A percentile compares a stretch with the other conserved stretches of the same genome.
Evolutionary conservation across 495 filamentous ascomycete species (phyloP).

Genomic region (Pseudevernia furfuracea): DNA sequence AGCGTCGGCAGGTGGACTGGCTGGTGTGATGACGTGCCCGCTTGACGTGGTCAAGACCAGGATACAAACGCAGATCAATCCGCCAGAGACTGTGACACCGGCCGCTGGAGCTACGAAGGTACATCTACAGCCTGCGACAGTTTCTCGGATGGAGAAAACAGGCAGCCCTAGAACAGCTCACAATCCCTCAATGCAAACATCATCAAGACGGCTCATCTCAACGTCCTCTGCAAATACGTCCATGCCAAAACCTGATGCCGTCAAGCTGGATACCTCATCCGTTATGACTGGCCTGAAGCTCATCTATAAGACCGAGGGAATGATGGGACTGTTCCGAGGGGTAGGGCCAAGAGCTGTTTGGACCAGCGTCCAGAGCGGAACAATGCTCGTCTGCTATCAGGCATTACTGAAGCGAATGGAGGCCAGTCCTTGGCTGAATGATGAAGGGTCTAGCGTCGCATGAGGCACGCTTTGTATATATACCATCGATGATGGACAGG

Average conservation of each 20-base stretch:
- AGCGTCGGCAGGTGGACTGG: slow-evolving; percentile 85
- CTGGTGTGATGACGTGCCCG: slow-evolving; percentile 88
- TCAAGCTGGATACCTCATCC: slow-evolving; percentile 77
- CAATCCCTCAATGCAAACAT: not conserved
- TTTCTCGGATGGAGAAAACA: slow-evolving; percentile 9
- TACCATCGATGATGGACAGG: not conserved
- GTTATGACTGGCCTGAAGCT: slow-evolving; percentile 75
- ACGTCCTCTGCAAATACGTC: slow-evolving; percentile 78
- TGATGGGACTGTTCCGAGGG: slow-evolving; percentile 87
- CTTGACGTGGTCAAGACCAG: slow-evolving; percentile 96
- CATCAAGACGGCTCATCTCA: slow-evolving; percentile 53
- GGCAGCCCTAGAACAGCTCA: slow-evolving; percentile 3
- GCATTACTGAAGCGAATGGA: slow-evolving; percentile 72
- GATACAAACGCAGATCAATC: slow-evolving; percentile 88
- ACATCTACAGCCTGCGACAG: slow-evolving; percentile 14
- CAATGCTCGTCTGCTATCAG: slow-evolving; percentile 96
- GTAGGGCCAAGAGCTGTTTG: slow-evolving; percentile 92
- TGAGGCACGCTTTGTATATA: not conserved
- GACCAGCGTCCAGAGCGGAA: slow-evolving; percentile 94
- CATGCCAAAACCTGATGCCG: slow-evolving; percentile 61
- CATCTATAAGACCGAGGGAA: slow-evolving; percentile 81
- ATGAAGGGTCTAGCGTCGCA: slow-evolving; percentile 12
- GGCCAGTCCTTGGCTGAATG: slow-evolving; percentile 31
- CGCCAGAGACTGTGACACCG: slow-evolving; percentile 21
- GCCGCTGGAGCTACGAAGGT: slow-evolving; percentile 18